Evolutionary conservation across 331 rosid species (phyloP).

Genomic region (Quercus phellos): DNA sequence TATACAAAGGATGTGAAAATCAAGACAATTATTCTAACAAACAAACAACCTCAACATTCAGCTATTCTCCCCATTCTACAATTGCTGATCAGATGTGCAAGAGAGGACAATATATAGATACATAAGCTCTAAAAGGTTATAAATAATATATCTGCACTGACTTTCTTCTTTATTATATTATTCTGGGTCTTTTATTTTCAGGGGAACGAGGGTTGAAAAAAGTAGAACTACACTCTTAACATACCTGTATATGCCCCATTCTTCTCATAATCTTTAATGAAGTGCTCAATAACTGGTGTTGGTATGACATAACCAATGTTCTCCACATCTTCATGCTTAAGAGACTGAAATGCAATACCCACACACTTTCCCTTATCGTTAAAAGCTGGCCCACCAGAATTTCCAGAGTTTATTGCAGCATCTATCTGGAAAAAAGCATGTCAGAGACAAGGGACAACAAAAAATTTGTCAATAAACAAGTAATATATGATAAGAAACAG

Average conservation of each 20-base stretch:
- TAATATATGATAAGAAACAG: neutral
- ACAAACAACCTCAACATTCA: neutral
- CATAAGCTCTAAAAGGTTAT: neutral
- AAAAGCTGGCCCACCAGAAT: conserved; percentile 89
- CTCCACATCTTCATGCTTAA: conserved; percentile 71
- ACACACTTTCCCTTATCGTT: conserved; percentile 70
- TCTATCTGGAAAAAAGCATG: conserved; percentile 51
- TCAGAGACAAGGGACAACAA: conserved; percentile 12
- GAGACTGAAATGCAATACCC: conserved; percentile 84
- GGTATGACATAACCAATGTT: conserved; percentile 80
- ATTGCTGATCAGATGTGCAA: neutral
- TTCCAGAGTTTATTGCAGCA: conserved; percentile 85
- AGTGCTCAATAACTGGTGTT: conserved; percentile 74
- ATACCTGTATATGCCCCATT: conserved; percentile 69
- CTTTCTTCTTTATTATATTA: neutral
- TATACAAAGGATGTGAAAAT: neutral
- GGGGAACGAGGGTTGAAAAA: neutral
- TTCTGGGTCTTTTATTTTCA: neutral
- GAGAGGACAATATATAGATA: neutral
- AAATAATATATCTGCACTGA: neutral
- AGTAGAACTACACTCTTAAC: conserved; percentile 1
- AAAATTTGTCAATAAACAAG: neutral
- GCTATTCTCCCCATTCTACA: neutral
- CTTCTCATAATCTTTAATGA: conserved; percentile 75
- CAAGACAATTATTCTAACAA: neutral